Percentiles rank a stretch among this genome's conserved stretches.
phyloP scores from a whole-genome alignment of 1,284 basidiomycete species.

The Filobasidium uniguttulatum region DNA sequence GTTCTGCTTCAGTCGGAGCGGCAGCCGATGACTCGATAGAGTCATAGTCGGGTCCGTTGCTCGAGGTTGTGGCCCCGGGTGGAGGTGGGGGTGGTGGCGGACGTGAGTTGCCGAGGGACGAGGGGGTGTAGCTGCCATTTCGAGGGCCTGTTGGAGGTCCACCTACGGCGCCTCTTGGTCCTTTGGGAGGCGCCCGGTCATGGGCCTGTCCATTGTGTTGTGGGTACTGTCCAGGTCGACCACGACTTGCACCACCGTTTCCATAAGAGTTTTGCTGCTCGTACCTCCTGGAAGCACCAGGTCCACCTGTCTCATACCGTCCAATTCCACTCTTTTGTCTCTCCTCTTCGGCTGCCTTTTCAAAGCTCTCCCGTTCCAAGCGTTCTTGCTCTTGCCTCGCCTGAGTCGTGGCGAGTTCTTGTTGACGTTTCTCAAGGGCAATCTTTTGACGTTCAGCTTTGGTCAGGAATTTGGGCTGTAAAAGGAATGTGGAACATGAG shows the following conservation, averaged over 20 bases:
- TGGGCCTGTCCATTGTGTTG: slow-evolving; percentile 5
- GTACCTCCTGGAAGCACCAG: slow-evolving; percentile 14
- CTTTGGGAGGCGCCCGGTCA: neutral
- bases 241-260: neutral
- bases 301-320: slow-evolving; percentile 17
- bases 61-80: neutral
- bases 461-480: slow-evolving; percentile 71
- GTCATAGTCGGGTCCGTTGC: neutral
- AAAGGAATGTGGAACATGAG: neutral
- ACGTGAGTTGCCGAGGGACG: slow-evolving; percentile 9
- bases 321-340: slow-evolving; percentile 40
- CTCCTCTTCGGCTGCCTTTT: slow-evolving; percentile 58
- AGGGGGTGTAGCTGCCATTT: neutral
- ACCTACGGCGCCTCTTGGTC: neutral
- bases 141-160: neutral
- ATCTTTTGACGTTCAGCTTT: slow-evolving; percentile 77
- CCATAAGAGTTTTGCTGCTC: neutral
- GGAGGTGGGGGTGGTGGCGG: neutral
- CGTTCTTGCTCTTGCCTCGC: slow-evolving; percentile 48
- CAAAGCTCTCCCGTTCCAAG: slow-evolving; percentile 52
- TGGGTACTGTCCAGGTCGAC: slow-evolving; percentile 1
- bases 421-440: slow-evolving; percentile 69
- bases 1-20: slow-evolving; percentile 49
- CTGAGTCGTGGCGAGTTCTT: slow-evolving; percentile 54
- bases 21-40: slow-evolving; percentile 9